These are phyloP conservation scores for Harringtonia lauricola DNA, from an alignment of 2,329 filamentous ascomycete genomes.

Conservation along the genomic window DNA sequence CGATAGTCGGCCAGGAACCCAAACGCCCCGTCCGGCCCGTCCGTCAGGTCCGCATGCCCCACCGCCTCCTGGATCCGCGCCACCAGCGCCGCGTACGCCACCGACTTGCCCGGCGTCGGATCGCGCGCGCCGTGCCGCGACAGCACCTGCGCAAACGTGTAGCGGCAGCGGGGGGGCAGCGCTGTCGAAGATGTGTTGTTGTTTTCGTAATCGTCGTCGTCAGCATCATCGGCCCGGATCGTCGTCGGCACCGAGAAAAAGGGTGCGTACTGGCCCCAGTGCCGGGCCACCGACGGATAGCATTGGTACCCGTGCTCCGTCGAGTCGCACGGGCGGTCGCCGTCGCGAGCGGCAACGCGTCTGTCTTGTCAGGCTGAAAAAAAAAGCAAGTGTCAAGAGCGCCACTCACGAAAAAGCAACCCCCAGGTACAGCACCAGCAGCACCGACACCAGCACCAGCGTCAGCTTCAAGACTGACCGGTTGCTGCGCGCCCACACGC, in stretches of 20 bases:
- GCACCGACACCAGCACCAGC: constrained; percentile 12
- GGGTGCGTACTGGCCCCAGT: constrained; percentile 83
- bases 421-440: constrained; percentile 14
- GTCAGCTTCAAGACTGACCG: constrained; percentile 12
- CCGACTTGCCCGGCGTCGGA: constrained; percentile 60
- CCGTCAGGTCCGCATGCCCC: constrained; percentile 20
- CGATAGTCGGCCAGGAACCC: constrained; percentile 61
- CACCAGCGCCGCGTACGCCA: constrained; percentile 52
- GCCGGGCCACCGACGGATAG: constrained; percentile 46
- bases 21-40: constrained; percentile 50
- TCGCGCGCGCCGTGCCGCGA: constrained; percentile 79
- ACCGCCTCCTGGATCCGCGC: constrained; percentile 48
- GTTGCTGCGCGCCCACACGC: constrained; percentile 3
- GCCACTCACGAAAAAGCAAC: constrained; percentile 15
- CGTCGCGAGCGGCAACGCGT: background rate
- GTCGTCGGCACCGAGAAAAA: constrained; percentile 67
- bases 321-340: constrained; percentile 34
- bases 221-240: constrained; percentile 43
- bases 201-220: background rate
- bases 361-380: background rate
- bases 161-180: constrained; percentile 55
- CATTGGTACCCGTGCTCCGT: constrained; percentile 51
- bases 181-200: constrained; percentile 17
- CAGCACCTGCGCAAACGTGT: constrained; percentile 72
- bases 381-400: background rate